Conservation (phyloP, 1,139 yeast genomes). For the Diutina pseudorugosa region DNA sequence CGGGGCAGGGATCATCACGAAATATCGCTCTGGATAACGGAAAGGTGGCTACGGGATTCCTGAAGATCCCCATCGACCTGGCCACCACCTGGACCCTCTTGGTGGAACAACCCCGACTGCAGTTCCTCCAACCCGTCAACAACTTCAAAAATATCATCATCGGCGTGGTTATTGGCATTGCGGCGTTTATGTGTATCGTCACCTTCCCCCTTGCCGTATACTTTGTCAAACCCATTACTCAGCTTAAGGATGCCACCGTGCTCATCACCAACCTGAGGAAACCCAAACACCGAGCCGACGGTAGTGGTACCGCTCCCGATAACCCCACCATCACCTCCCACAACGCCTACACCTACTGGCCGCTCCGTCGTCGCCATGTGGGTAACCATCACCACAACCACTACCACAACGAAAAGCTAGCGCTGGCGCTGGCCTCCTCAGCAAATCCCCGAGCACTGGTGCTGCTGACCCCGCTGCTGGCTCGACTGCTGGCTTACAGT, state of each 20-base stretch:
- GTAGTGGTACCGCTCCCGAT: background rate
- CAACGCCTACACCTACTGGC: background rate
- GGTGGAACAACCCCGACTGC: slow-evolving; percentile 50
- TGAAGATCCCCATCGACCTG: slow-evolving; percentile 37
- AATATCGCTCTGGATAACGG: slow-evolving; percentile 18
- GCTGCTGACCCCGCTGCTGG: background rate
- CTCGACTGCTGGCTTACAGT: slow-evolving; percentile 1
- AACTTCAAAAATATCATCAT: slow-evolving; percentile 56
- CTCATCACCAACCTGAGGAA: slow-evolving; percentile 20
- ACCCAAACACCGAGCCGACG: background rate
- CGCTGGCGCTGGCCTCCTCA: background rate
- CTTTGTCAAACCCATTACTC: slow-evolving; percentile 76
- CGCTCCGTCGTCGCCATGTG: background rate
- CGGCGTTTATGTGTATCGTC: slow-evolving; percentile 57
- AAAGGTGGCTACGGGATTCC: slow-evolving; percentile 60
- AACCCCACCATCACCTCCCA: too few species aligned
- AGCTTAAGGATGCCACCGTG: slow-evolving; percentile 77
- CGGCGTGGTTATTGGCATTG: slow-evolving; percentile 72
- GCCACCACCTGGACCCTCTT: slow-evolving; percentile 64
- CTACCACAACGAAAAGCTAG: background rate
- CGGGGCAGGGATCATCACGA: background rate
- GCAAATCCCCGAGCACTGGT: background rate
- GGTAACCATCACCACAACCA: background rate
- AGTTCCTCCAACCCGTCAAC: slow-evolving; percentile 52
- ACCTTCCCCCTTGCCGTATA: slow-evolving; percentile 78